Evolutionary conservation across 441 rosid genomes (phyloP).

Genomic region (Euphorbia schlechtendalii): DNA sequence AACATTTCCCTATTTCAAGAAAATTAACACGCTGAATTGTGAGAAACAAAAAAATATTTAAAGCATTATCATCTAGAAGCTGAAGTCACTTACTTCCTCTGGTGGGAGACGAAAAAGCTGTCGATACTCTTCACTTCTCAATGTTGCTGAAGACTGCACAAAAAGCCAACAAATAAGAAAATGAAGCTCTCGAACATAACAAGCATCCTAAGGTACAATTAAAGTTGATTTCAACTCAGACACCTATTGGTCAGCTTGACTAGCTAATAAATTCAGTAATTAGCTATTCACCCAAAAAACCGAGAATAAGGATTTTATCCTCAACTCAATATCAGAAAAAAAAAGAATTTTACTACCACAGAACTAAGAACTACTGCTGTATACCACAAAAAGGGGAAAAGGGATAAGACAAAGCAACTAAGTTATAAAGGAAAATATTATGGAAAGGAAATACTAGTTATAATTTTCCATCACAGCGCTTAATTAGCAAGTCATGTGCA

Average conservation of each 20-base stretch:
- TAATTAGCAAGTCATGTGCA: background rate
- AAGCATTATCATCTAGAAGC: background rate
- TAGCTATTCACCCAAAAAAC: background rate
- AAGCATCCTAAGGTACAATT: background rate
- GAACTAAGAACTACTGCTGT: background rate
- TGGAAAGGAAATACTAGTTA: background rate
- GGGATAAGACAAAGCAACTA: background rate
- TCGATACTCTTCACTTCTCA: conserved; percentile 86
- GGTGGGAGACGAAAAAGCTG: conserved; percentile 83
- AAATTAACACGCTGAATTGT: background rate
- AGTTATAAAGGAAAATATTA: background rate
- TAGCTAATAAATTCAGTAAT: background rate
- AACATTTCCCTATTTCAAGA: background rate
- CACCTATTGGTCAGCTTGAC: background rate
- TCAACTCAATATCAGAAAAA: background rate
- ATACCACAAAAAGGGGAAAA: background rate
- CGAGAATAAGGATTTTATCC: too few relatives aligned
- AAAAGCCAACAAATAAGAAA: conserved; percentile 7
- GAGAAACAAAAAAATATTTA: background rate
- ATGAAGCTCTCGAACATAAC: background rate
- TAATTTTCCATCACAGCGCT: background rate
- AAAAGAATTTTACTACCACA: background rate
- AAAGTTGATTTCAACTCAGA: background rate
- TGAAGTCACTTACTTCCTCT: conserved; percentile 58
- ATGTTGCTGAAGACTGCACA: conserved; percentile 39